phyloP scores from a whole-genome alignment of 192 early-diverging fungal species.

The Endogone sp. region DNA sequence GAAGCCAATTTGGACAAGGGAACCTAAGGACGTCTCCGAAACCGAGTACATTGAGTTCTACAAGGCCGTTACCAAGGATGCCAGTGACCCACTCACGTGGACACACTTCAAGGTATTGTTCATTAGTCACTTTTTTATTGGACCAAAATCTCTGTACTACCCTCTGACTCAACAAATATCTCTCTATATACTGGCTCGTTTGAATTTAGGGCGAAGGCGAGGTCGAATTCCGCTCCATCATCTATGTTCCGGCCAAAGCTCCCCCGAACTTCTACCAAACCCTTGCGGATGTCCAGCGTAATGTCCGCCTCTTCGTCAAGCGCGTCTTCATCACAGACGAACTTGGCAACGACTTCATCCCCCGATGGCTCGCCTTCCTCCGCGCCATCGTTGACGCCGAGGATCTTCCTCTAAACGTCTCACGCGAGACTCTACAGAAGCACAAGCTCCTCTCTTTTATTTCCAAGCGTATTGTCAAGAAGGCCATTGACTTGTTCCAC shows the following conservation, averaged over 20 bases:
- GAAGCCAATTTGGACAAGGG: conserved; percentile 94
- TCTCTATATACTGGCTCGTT: background rate
- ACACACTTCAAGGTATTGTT: conserved; percentile 78
- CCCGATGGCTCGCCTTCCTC: conserved; percentile 90
- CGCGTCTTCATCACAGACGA: conserved; percentile 98
- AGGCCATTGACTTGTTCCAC: conserved; percentile 83
- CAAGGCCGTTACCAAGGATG: conserved; percentile 68
- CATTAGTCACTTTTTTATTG: no score
- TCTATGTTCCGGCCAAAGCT: conserved; percentile 76
- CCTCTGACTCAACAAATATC: no score
- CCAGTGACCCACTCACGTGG: conserved; percentile 69
- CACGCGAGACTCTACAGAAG: conserved; percentile 95
- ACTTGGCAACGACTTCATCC: conserved; percentile 70
- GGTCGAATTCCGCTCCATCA: conserved; percentile 82
- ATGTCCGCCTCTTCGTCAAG: conserved; percentile 92
- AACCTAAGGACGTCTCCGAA: conserved; percentile 68
- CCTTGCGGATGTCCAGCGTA: conserved; percentile 41
- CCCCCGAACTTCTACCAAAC: conserved; percentile 53
- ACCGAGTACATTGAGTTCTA: conserved; percentile 92
- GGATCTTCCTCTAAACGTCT: conserved; percentile 97
- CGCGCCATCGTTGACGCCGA: conserved; percentile 94
- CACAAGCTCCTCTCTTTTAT: conserved; percentile 77
- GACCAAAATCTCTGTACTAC: no score
- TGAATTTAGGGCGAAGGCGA: conserved; percentile 73
- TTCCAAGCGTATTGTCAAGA: conserved; percentile 84